Evolutionary conservation across 352 stramenopile species (phyloP).

Genomic region (Phytophthora tubulina): DNA sequence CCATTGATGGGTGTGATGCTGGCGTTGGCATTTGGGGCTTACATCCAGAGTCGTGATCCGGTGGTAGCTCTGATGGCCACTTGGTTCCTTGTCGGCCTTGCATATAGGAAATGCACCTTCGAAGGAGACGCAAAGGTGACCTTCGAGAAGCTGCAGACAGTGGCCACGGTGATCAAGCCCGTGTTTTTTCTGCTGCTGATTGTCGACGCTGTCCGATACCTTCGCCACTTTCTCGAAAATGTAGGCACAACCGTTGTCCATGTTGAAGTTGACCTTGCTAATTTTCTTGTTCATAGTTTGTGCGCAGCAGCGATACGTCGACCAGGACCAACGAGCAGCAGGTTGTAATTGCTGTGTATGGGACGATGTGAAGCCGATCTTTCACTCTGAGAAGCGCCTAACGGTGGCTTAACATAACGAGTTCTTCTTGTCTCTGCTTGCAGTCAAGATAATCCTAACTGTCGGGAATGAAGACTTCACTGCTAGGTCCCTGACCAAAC

Average conservation of each 20-base stretch:
- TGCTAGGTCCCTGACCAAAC: slow-evolving; percentile 6
- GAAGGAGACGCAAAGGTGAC: slow-evolving; percentile 15
- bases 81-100: slow-evolving; percentile 26
- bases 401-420: neutral
- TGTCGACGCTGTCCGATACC: slow-evolving; percentile 5
- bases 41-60: slow-evolving; percentile 16
- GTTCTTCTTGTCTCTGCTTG: slow-evolving; percentile 35
- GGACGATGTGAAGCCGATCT: slow-evolving; percentile 28
- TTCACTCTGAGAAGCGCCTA: slow-evolving; percentile 3
- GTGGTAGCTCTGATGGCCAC: slow-evolving; percentile 20
- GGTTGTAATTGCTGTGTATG: slow-evolving; percentile 25
- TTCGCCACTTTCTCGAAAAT: slow-evolving; percentile 28
- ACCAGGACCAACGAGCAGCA: slow-evolving; percentile 5
- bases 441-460: slow-evolving; percentile 28
- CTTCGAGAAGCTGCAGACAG: slow-evolving; percentile 24
- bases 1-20: slow-evolving; percentile 14
- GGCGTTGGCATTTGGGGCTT: slow-evolving; percentile 12
- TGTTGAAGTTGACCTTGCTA: slow-evolving; percentile 25
- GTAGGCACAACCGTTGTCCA: slow-evolving; percentile 22
- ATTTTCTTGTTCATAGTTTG: slow-evolving; percentile 15
- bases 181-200: slow-evolving; percentile 23
- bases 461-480: slow-evolving; percentile 14
- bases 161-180: slow-evolving; percentile 4
- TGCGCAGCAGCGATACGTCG: neutral
- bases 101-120: slow-evolving; percentile 6